Conservation (phyloP, 805 yeast genomes). For the Candida piceae region DNA sequence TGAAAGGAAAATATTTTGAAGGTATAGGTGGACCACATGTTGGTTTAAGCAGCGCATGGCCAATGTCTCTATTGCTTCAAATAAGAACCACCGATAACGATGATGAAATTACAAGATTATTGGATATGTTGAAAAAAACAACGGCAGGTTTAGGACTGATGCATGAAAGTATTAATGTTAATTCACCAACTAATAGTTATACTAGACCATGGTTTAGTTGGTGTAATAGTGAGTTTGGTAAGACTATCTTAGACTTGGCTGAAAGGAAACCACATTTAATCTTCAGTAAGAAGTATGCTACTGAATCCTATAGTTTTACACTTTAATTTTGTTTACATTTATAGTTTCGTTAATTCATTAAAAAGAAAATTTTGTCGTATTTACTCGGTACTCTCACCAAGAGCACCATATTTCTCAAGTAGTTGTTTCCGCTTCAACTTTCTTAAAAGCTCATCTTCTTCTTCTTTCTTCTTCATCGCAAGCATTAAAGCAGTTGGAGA, state of each 20-base stretch:
- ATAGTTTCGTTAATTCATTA: too few species aligned
- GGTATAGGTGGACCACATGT: conserved; percentile 93
- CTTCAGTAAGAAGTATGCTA: conserved; percentile 39
- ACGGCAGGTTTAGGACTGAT: conserved; percentile 76
- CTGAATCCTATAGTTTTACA: conserved; percentile 8
- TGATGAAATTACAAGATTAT: conserved; percentile 50
- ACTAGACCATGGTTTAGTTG: conserved; percentile 92
- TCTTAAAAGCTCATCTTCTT: conserved; percentile 24
- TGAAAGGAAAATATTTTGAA: conserved; percentile 55
- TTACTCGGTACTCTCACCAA: conserved; percentile 5
- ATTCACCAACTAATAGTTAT: conserved; percentile 44
- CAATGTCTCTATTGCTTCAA: conserved; percentile 73
- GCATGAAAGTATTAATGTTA: conserved; percentile 77
- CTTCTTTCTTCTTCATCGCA: conserved; percentile 31
- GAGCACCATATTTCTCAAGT: conserved; percentile 35
- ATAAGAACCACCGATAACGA: conserved; percentile 75
- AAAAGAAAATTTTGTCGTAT: too few species aligned
- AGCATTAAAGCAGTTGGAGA: conserved; percentile 44
- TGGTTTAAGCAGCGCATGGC: conserved; percentile 82
- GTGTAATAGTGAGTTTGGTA: conserved; percentile 90
- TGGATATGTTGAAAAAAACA: conserved; percentile 48
- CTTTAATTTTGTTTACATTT: too few species aligned
- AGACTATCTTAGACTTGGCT: conserved; percentile 75
- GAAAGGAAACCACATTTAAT: conserved; percentile 67
- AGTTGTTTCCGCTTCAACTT: conserved; percentile 29